These are phyloP conservation scores for Rubroshorea leprosula DNA, from an alignment of 345 rosid genomes.

Conservation along the genomic window DNA sequence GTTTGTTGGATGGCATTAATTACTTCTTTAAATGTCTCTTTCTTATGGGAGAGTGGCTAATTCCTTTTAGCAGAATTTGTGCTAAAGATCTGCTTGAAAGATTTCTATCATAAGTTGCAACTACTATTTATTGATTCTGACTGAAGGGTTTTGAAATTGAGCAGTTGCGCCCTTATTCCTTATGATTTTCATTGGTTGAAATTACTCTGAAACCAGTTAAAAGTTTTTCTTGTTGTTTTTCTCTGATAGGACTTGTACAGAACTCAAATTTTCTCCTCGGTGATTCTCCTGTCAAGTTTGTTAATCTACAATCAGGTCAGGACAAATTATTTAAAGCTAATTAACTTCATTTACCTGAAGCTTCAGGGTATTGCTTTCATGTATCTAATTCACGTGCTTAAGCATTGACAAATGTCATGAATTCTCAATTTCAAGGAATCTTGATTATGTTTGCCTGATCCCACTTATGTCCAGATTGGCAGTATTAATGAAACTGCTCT, in stretches of 20 bases:
- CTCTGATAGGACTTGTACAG: conserved; percentile 16
- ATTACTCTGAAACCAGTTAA: neutral
- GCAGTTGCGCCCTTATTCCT: neutral
- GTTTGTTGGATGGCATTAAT: neutral
- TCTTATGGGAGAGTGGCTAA: neutral
- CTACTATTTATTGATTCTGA: neutral
- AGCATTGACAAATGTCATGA: neutral
- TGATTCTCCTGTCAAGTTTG: conserved; percentile 36
- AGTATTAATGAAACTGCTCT: conserved; percentile 32
- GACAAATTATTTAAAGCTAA: neutral
- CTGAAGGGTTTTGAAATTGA: neutral
- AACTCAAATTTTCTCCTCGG: conserved; percentile 34
- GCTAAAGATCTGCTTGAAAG: neutral
- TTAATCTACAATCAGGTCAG: conserved; percentile 38
- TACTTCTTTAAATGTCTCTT: neutral
- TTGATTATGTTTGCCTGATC: neutral
- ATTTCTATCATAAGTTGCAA: neutral
- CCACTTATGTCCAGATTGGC: conserved; percentile 27
- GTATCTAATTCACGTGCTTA: neutral
- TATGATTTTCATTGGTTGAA: neutral
- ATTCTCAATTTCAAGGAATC: neutral
- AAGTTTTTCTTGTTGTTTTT: neutral
- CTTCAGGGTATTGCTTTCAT: conserved; percentile 2
- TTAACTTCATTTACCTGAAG: neutral
- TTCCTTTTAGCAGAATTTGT: neutral